Conservation (phyloP, 208 protist genomes). For the Leptomonas pyrrhocoris region DNA sequence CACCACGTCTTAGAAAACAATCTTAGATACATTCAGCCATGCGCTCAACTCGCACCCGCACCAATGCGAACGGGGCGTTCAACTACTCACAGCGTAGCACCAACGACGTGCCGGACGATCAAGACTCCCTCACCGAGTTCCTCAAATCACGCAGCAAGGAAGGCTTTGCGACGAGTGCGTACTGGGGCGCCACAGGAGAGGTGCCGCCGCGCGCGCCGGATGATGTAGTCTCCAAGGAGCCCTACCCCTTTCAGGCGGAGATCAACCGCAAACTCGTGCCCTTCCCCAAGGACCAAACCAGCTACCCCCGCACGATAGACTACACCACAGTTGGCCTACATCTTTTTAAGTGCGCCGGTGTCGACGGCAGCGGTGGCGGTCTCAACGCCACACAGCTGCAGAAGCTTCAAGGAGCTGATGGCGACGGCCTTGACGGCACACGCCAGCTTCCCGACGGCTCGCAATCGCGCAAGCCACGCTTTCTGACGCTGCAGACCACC, state of each 20-base stretch:
- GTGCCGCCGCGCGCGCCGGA: slow-evolving; percentile 78
- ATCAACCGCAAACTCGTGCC: slow-evolving; percentile 88
- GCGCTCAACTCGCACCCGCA: slow-evolving; percentile 24
- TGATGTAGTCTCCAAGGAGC: slow-evolving; percentile 57
- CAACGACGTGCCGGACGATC: slow-evolving; percentile 30
- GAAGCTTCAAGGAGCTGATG: slow-evolving; percentile 29
- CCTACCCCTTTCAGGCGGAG: slow-evolving; percentile 77
- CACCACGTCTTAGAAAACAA: background rate
- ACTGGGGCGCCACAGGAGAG: slow-evolving; percentile 81
- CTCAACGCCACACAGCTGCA: slow-evolving; percentile 73
- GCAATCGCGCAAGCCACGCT: slow-evolving; percentile 52
- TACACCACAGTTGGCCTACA: slow-evolving; percentile 76
- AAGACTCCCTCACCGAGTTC: slow-evolving; percentile 58
- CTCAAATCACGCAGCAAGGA: slow-evolving; percentile 51
- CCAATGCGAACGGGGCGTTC: slow-evolving; percentile 43
- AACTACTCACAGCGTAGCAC: slow-evolving; percentile 44
- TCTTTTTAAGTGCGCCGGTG: slow-evolving; percentile 47
- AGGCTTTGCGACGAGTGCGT: slow-evolving; percentile 82
- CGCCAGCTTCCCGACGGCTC: background rate
- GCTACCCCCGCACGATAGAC: slow-evolving; percentile 72
- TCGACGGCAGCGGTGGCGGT: slow-evolving; percentile 34
- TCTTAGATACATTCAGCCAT: slow-evolving; percentile 15
- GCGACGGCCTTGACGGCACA: slow-evolving; percentile 7
- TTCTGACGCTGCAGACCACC: slow-evolving; percentile 68
- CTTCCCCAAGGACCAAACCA: slow-evolving; percentile 77